phyloP scores from a whole-genome alignment of 1,284 basidiomycete species.

The Sanghuangporus weigelae region DNA sequence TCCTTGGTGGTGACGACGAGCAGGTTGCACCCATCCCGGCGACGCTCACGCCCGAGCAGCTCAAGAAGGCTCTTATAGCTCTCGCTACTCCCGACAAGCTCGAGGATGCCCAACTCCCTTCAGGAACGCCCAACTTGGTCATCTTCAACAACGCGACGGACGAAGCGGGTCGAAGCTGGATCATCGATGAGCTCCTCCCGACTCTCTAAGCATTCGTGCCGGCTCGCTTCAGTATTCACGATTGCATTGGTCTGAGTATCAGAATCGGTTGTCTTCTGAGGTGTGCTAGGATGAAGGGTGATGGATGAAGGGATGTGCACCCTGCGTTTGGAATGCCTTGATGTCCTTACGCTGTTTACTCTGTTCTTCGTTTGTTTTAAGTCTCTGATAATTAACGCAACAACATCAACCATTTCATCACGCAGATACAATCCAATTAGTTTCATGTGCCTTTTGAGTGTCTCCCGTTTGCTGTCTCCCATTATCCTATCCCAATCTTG shows the following conservation, averaged over 20 bases:
- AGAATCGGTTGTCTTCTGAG: neutral
- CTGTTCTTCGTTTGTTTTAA: too few species aligned
- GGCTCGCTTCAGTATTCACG: neutral
- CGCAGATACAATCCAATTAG: too few species aligned
- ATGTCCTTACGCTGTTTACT: too few species aligned
- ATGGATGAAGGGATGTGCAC: too few species aligned
- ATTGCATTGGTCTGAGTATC: neutral
- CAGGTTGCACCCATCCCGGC: slow-evolving; percentile 39
- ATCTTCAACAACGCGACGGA: slow-evolving; percentile 81
- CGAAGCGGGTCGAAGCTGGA: slow-evolving; percentile 10
- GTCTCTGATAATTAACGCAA: too few species aligned
- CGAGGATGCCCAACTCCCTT: slow-evolving; percentile 35
- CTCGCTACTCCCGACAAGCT: slow-evolving; percentile 57
- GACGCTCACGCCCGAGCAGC: slow-evolving; percentile 53
- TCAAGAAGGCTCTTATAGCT: slow-evolving; percentile 70
- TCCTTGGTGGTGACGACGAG: slow-evolving; percentile 32
- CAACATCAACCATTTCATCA: too few species aligned
- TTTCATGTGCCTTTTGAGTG: too few species aligned
- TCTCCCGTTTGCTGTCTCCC: too few species aligned
- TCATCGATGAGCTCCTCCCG: slow-evolving; percentile 9
- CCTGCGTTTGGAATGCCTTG: too few species aligned
- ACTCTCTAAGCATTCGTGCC: slow-evolving; percentile 1
- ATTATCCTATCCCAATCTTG: too few species aligned
- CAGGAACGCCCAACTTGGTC: slow-evolving; percentile 63
- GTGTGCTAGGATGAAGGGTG: too few species aligned